These are phyloP conservation scores for Parascedosporium putredinis DNA, from an alignment of 2,329 filamentous ascomycete species.

Conservation along the genomic window DNA sequence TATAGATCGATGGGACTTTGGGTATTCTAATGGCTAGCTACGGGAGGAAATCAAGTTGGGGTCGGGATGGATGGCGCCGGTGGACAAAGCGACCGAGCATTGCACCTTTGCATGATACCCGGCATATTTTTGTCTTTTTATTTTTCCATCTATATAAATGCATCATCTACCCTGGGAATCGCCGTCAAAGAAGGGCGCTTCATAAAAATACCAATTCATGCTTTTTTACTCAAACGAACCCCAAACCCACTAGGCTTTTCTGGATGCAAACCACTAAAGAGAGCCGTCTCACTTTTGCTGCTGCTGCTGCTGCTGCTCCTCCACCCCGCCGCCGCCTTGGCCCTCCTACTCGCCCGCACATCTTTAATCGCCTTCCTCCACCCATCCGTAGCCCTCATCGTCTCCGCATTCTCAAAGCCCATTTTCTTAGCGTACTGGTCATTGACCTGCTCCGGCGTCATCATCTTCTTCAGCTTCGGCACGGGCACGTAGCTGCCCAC, in stretches of 20 bases:
- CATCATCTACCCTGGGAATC: slow-evolving; percentile 3
- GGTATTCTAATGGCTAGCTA: no score
- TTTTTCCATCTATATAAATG: slow-evolving; percentile 6
- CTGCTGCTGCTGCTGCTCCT: slow-evolving; percentile 9
- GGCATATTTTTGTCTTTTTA: slow-evolving; percentile 5
- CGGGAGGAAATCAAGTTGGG: no score
- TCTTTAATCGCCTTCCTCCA: slow-evolving; percentile 16
- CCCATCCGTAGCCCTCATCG: slow-evolving; percentile 28
- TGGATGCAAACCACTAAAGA: no score
- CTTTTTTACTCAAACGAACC: no score
- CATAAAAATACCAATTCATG: no score
- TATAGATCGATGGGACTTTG: no score
- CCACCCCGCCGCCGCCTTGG: slow-evolving; percentile 16
- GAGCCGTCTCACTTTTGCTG: no score
- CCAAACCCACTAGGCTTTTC: no score
- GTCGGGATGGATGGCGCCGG: no score
- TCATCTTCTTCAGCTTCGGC: slow-evolving; percentile 37
- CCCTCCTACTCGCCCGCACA: slow-evolving; percentile 14
- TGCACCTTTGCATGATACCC: not conserved
- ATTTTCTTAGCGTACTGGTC: slow-evolving; percentile 51
- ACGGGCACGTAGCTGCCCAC: slow-evolving; percentile 44
- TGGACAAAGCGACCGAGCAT: not conserved
- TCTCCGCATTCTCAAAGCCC: slow-evolving; percentile 43
- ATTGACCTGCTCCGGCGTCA: slow-evolving; percentile 44
- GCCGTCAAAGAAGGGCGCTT: no score